Base-by-base conservation (phyloP, 139 green algal species). In the Chlamydomonas sp. region DNA sequence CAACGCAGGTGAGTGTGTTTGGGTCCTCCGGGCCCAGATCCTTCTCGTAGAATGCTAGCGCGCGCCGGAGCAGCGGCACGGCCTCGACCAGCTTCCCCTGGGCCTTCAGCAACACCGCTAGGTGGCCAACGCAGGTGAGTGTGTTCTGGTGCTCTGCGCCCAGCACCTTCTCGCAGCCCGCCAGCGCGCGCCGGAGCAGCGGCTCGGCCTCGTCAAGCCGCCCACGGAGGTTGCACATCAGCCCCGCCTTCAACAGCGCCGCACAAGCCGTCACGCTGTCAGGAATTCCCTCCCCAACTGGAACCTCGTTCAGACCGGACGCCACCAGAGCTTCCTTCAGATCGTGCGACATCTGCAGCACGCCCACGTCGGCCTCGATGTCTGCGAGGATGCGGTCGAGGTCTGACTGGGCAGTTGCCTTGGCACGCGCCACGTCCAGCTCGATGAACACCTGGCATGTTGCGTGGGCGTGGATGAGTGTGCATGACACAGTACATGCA, bases 91-190 rank as follows among this genome's bases (percentile, higher is more conserved):
- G 39, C 39, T 13, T 8, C 39, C 39, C 39, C 39, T 50, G 39
- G 10, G 8, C 39, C 39, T 50, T 50, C 39, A 50, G 13, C 10
- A 50, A n/a, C 39, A 50, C 10, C 39, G 39, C 39, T 13, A 70
- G 43, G 38, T 33, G 30, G 38, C 34, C 39, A 1, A 70, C 37
- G 13, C 39, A 59, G 22, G 38, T 22, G 29, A 70, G 38, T 2
- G 64, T 70, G 64, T 70, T 10, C 1, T 39, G 64, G 64, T 70
- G 64, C 30, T 70, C 64, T 10, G 36, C 34, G 8, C 64, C 64
- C 38, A 70, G 5, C 38, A 70, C 16, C 8, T 61, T 30, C 50
- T 61, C 22, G 22, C 13, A 8, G 16, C 6, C 50, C 30, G 28
- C 50, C 16, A 70, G 39, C 1, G 64, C 37, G 20, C 39, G 64